Conservation (phyloP, 2,329 filamentous ascomycete species). For the Apiospora sp. region DNA sequence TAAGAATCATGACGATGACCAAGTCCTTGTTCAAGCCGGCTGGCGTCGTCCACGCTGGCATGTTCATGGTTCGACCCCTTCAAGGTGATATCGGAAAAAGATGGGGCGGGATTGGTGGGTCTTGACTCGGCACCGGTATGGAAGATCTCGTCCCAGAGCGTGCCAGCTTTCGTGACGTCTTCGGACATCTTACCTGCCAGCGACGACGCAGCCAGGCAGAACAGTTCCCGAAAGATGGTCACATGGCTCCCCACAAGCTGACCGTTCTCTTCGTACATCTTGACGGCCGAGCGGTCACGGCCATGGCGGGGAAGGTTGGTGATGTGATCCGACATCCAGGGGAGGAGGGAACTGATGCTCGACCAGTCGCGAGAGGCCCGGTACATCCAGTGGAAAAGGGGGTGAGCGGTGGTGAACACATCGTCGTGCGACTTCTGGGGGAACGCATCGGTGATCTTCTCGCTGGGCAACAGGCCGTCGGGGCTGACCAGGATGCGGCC, state of each 20-base stretch:
- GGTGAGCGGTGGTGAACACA: constrained; percentile 77
- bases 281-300: constrained; percentile 48
- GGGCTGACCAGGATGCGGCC: constrained; percentile 74
- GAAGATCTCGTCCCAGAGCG: constrained; percentile 79
- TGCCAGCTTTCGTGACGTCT: constrained; percentile 69
- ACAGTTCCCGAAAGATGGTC: constrained; percentile 82
- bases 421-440: constrained; percentile 75
- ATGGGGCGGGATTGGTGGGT: constrained; percentile 8
- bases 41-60: not conserved
- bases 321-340: constrained; percentile 78
- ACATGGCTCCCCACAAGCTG: constrained; percentile 75
- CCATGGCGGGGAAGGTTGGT: constrained; percentile 52
- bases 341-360: constrained; percentile 71
- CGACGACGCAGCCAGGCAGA: constrained; percentile 79
- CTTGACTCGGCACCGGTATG: constrained; percentile 60
- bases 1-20: constrained; percentile 40
- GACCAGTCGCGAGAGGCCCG: constrained; percentile 81
- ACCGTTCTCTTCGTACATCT: constrained; percentile 60
- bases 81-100: not conserved
- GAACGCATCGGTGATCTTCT: constrained; percentile 82
- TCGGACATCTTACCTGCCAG: constrained; percentile 73
- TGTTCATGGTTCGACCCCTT: constrained; percentile 4
- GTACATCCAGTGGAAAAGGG: constrained; percentile 88
- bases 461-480: constrained; percentile 72
- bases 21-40: constrained; percentile 5